Conservation (phyloP, 345 rosid species). For the Litchi chinensis region DNA sequence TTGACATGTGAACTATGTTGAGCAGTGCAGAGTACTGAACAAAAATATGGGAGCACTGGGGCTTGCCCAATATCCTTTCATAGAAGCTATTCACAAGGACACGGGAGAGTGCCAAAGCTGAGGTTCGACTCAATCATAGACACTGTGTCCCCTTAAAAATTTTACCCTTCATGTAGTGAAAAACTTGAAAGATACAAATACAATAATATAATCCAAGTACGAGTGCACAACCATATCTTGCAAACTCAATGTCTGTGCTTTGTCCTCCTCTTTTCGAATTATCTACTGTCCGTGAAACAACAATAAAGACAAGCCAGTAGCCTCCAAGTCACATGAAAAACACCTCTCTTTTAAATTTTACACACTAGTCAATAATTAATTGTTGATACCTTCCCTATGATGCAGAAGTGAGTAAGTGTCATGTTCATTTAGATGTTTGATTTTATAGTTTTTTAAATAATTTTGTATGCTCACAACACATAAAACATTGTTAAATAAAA, state of each 20-base stretch:
- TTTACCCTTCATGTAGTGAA: background rate
- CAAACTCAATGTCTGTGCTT: background rate
- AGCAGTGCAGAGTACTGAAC: conserved; percentile 1
- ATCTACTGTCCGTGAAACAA: background rate
- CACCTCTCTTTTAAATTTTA: background rate
- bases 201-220: background rate
- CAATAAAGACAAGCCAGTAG: background rate
- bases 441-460: too few relatives aligned
- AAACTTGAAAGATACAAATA: background rate
- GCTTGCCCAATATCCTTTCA: background rate
- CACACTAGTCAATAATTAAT: background rate
- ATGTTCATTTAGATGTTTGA: too few relatives aligned
- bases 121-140: background rate
- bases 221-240: background rate
- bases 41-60: conserved; percentile 18
- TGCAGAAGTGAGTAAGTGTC: too few relatives aligned
- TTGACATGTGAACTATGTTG: conserved; percentile 18
- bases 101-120: too few relatives aligned
- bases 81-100: background rate
- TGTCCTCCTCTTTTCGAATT: background rate
- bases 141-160: background rate
- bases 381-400: background rate
- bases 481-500: too few relatives aligned
- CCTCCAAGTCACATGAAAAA: background rate
- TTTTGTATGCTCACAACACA: too few relatives aligned